Conservation (phyloP, 768 basidiomycete species). For the Termitomyces sp. region DNA sequence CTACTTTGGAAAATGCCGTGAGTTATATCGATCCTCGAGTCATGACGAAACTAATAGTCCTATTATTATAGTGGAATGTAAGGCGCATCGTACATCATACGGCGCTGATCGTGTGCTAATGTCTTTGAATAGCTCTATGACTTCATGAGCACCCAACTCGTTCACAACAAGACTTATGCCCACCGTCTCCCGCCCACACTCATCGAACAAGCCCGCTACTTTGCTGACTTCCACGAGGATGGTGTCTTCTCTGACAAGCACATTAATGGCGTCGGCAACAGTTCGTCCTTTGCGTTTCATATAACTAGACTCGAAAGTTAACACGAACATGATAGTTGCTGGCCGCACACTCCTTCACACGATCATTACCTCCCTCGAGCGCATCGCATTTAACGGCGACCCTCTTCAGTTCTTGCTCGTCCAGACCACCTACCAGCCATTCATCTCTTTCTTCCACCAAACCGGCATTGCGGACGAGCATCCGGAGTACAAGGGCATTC, state of each 20-base stretch:
- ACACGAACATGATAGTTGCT: constrained; percentile 51
- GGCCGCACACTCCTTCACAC: constrained; percentile 76
- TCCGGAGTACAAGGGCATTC: constrained; percentile 60
- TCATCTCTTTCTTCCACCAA: constrained; percentile 84
- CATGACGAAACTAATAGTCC: constrained; percentile 11
- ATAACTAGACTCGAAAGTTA: neutral
- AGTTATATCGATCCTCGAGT: constrained; percentile 21
- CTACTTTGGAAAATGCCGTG: constrained; percentile 67
- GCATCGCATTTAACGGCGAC: constrained; percentile 76
- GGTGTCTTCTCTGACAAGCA: constrained; percentile 65
- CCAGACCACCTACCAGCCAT: constrained; percentile 85
- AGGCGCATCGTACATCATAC: constrained; percentile 21
- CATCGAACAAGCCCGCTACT: constrained; percentile 67
- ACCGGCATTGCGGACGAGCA: constrained; percentile 56
- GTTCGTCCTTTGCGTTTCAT: constrained; percentile 39
- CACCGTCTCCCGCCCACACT: constrained; percentile 77
- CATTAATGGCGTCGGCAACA: constrained; percentile 71
- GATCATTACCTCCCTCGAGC: constrained; percentile 67
- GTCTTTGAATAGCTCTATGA: constrained; percentile 56
- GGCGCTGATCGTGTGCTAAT: neutral
- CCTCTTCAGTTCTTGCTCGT: constrained; percentile 76
- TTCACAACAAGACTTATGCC: constrained; percentile 80
- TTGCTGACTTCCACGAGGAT: constrained; percentile 79
- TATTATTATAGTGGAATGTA: constrained; percentile 66
- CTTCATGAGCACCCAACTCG: constrained; percentile 70